Evolutionary conservation across 345 rosid genomes (phyloP).

Genomic region (Aquilaria sinensis): DNA sequence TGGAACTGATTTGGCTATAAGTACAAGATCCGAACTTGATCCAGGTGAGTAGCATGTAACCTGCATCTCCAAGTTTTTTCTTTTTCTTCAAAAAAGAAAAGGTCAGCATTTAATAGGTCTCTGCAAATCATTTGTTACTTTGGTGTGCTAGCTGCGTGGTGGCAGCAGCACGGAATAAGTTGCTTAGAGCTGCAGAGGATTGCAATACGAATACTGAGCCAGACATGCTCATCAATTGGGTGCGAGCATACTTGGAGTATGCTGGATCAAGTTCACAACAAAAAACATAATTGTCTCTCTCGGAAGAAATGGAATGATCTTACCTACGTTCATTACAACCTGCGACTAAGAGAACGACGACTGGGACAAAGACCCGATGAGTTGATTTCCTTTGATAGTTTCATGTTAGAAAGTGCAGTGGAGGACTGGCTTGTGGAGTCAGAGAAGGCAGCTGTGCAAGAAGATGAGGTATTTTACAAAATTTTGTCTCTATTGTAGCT

Average conservation of each 20-base stretch:
- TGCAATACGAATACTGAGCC: slow-evolving; percentile 83
- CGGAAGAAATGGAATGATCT: slow-evolving; percentile 54
- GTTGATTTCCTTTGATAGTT: slow-evolving; percentile 37
- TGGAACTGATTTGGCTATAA: slow-evolving; percentile 79
- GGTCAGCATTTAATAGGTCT: background rate
- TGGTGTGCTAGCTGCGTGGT: slow-evolving; percentile 59
- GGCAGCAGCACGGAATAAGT: slow-evolving; percentile 78
- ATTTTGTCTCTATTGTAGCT: background rate
- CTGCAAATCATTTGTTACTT: slow-evolving; percentile 8
- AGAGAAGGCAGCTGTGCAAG: slow-evolving; percentile 32
- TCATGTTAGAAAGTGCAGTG: slow-evolving; percentile 42
- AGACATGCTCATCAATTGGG: slow-evolving; percentile 69
- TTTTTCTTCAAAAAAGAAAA: slow-evolving; percentile 8
- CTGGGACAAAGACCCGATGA: slow-evolving; percentile 34
- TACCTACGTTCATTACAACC: slow-evolving; percentile 68
- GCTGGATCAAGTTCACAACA: slow-evolving; percentile 49
- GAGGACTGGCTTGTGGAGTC: slow-evolving; percentile 59
- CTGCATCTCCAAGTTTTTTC: background rate
- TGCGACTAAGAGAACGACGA: slow-evolving; percentile 55
- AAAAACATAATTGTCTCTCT: slow-evolving; percentile 45
- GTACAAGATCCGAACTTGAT: slow-evolving; percentile 76
- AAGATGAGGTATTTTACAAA: slow-evolving; percentile 54
- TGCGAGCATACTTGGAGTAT: slow-evolving; percentile 76
- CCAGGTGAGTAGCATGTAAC: slow-evolving; percentile 46
- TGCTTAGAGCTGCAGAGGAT: slow-evolving; percentile 85